Base-by-base conservation (phyloP, 1,139 yeast species). In the Candida sp. region DNA sequence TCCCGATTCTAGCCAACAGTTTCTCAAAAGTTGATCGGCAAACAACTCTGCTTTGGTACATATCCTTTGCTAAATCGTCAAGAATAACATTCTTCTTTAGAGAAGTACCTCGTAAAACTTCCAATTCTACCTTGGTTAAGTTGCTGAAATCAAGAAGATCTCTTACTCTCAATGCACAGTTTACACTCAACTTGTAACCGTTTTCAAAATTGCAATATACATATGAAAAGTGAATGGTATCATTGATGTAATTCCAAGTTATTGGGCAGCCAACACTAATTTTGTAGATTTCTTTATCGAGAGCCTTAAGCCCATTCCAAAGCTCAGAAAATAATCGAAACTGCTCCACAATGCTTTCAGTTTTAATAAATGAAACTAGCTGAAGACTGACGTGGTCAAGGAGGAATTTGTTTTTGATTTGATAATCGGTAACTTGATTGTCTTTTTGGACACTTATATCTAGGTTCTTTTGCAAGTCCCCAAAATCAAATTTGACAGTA, bases 261-360 rank as follows among this genome's bases (percentile, higher is more conserved):
- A 63, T 45, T 1, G 74, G 75, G 45, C 50, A 64, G 41, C 58
- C 63, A 29, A 66, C 49, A 3, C 67, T 58, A 4, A 67, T 49
- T 37, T 55, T 57, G 53, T 57, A 60, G 4, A 70, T 47, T 30
- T 62, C 68, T 4, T 42, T 22, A 48, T 70, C 75, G 4, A 70
- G 42, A 19, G 44, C 41, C 29, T 49, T 50, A 19, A 65, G 50
- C 21, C 43, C 43, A 2, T 41, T 39, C 64, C 71, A 69, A 21
- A 47, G 38, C 2, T 41, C 43, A 15, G 46, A 45, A 43, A 67
- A 57, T 7, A 42, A 41, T 7, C 43, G 43, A 36, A 63, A 55
- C 12, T 47, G 44, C 32, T 53, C 52, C 9, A 46, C 25, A n/a
- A 46, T 41, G 6, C 38, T 38, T 21, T 12, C 21, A 9, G 38